These are phyloP conservation scores for Talaromyces sp. DNA, from an alignment of 2,329 filamentous ascomycete genomes.

Conservation along the genomic window DNA sequence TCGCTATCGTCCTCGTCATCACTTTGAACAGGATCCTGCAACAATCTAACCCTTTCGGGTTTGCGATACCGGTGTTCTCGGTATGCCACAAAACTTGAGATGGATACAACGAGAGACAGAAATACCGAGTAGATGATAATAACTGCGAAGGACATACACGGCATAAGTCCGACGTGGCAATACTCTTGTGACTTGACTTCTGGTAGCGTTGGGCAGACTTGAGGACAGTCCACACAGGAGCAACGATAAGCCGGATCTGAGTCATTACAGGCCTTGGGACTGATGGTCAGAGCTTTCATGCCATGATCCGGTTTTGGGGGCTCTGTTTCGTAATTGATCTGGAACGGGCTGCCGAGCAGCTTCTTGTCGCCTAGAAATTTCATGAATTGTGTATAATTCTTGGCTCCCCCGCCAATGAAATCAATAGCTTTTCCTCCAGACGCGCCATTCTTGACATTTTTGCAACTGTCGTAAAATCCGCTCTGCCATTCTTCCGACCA, in stretches of 20 bases:
- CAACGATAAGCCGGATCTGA: constrained; percentile 81
- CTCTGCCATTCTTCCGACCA: constrained; percentile 78
- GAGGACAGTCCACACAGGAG: constrained; percentile 88
- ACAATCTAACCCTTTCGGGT: constrained; percentile 76
- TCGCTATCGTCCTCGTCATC: constrained; percentile 95
- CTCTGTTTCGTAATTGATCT: constrained; percentile 81
- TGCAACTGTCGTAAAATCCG: constrained; percentile 95
- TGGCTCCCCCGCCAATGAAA: constrained; percentile 91
- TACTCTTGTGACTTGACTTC: constrained; percentile 65
- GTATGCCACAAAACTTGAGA: constrained; percentile 73
- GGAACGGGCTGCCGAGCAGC: constrained; percentile 85
- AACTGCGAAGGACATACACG: constrained; percentile 88
- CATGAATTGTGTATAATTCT: constrained; percentile 80
- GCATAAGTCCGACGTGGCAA: constrained; percentile 82
- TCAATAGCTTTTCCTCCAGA: constrained; percentile 93
- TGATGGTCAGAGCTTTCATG: constrained; percentile 71
- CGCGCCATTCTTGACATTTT: constrained; percentile 96
- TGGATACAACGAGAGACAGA: constrained; percentile 62
- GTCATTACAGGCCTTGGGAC: constrained; percentile 83
- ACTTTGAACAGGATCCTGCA: constrained; percentile 78
- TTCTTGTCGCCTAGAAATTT: constrained; percentile 94
- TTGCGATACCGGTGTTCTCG: constrained; percentile 69
- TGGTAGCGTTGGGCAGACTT: constrained; percentile 77
- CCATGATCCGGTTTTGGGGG: constrained; percentile 55
- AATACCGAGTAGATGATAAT: constrained; percentile 80